Base-by-base conservation (phyloP, 176 grass and related monocot species). In the Bonia amplexicaulis region DNA sequence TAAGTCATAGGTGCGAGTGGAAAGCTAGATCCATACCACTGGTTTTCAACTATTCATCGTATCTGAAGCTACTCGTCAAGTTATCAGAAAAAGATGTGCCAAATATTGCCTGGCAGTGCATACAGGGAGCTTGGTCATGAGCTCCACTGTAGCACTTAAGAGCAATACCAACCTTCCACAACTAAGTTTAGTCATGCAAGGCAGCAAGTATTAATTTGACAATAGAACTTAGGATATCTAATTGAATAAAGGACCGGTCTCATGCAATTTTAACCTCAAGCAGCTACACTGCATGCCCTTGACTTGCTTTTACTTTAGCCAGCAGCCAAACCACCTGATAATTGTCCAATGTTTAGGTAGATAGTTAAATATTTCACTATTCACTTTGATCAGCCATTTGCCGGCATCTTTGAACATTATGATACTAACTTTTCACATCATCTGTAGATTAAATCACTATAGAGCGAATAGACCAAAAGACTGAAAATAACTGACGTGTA, bases 301-400 rank as follows among this genome's bases (percentile, higher is more conserved):
- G 53, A 57, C 57, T 59, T 76, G 78, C 33, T 72, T 68, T 63
- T 65, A 59, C 71, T 75, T 85, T 73, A n/a, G 49, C 47, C 67
- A 87, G 71, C 88, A 82, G 41, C 47, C 84, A 74, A 83, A 87
- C 84, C 58, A 79, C 60, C 66, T 79, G 66, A 78, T 87, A 68
- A 89, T 82, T 92, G 59, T 81, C 61, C 51, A 53, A 41, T 51
- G 66, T 79, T 90, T 90, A 73, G 72, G 78, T 73, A 82, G 65
- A 70, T 45, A 71, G 51, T 81, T 68, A 46, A 39, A 4, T 31
- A 12, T 9, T 77, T 37, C 29, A 48, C 44, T 66, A 22, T 66
- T 79, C 54, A 11, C 47, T 87, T 67, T 87, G 69, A 37, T 78
- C 25, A 45, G 66, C 19, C 48, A 57, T 73, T 90, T 37, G 66